A percentile compares a stretch with the other conserved stretches of the same genome.
Conservation (phyloP, 202 grass and related monocot species). For the Digitaria exilis region DNA sequence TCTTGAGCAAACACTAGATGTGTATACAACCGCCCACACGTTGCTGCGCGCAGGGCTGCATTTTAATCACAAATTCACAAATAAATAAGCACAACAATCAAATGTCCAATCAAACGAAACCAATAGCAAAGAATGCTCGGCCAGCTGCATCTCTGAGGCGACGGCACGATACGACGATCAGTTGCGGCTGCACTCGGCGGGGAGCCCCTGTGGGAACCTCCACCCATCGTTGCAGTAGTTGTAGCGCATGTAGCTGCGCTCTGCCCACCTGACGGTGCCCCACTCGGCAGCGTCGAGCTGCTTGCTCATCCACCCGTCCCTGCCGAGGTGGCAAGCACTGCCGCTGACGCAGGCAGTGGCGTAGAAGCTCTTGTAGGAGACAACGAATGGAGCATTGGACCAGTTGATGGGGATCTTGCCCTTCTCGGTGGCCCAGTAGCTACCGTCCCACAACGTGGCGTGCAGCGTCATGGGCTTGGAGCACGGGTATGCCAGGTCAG, state of each 20-base stretch:
- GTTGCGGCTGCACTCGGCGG: conserved; percentile 56
- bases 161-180: not conserved
- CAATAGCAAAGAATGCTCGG: too few relatives aligned
- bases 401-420: conserved; percentile 76
- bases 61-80: not conserved
- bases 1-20: not conserved
- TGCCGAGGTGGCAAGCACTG: not conserved
- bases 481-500: conserved; percentile 61
- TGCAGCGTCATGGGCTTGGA: conserved; percentile 68
- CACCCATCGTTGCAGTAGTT: conserved; percentile 73
- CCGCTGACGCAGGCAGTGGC: conserved; percentile 35
- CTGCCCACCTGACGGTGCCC: conserved; percentile 58
- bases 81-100: too few relatives aligned
- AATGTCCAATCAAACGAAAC: too few relatives aligned
- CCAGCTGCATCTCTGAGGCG: too few relatives aligned
- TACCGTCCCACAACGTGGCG: conserved; percentile 84
- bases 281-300: conserved; percentile 27
- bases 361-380: conserved; percentile 52
- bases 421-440: conserved; percentile 71
- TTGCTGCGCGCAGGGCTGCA: not conserved
- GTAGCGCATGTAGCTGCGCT: conserved; percentile 63
- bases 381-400: conserved; percentile 61
- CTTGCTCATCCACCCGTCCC: conserved; percentile 44
- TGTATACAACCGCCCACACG: conserved; percentile 6
- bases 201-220: conserved; percentile 56